Conservation (phyloP, 2,329 filamentous ascomycete genomes). For the Furcasterigmium sp. region DNA sequence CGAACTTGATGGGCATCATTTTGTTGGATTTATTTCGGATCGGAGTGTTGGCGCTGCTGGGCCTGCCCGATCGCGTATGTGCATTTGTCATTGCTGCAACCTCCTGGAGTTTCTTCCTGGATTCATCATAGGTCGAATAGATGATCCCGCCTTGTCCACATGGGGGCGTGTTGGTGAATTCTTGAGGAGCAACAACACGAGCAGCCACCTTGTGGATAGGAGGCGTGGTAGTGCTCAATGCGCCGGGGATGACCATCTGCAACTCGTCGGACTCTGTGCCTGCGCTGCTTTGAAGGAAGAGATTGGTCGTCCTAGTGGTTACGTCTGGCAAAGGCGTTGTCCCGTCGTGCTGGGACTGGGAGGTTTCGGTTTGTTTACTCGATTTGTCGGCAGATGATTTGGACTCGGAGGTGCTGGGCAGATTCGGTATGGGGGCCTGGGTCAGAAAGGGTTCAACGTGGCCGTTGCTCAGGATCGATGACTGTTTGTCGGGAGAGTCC, state of each 20-base stretch:
- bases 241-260: constrained; percentile 18
- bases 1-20: constrained; percentile 19
- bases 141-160: constrained; percentile 16
- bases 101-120: too few relatives aligned
- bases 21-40: neutral
- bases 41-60: neutral
- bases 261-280: constrained; percentile 28
- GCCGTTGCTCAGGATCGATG: too few relatives aligned
- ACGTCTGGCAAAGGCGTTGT: too few relatives aligned
- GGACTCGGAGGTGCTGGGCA: constrained; percentile 12
- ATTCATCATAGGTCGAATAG: constrained; percentile 9
- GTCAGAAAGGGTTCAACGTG: too few relatives aligned
- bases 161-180: constrained; percentile 13
- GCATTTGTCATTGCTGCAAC: constrained; percentile 4
- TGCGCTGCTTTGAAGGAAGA: constrained; percentile 12
- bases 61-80: neutral
- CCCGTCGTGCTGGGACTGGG: too few relatives aligned
- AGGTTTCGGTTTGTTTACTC: too few relatives aligned
- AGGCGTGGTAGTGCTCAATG: constrained; percentile 8
- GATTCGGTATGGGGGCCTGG: neutral
- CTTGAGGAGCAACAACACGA: neutral
- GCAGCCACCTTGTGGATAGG: constrained; percentile 7
- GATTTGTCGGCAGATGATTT: too few relatives aligned
- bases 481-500: too few relatives aligned
- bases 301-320: neutral